phyloP scores from a whole-genome alignment of 306 rosid species.

The Dryas alaskensis region DNA sequence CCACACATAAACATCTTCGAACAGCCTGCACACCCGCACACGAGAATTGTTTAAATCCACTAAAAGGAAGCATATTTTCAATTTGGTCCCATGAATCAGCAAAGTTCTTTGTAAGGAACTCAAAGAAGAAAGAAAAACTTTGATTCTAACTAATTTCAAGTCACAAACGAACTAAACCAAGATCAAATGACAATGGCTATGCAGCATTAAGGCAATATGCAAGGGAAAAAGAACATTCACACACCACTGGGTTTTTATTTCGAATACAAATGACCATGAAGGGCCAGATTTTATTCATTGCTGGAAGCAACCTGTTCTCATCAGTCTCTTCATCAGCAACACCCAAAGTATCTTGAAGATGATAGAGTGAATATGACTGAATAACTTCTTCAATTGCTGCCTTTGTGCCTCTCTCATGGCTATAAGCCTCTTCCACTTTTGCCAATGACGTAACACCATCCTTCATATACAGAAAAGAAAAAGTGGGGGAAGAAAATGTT shows the following conservation, averaged over 20 bases:
- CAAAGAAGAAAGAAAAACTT: background rate
- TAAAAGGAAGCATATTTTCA: slow-evolving; percentile 12
- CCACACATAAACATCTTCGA: slow-evolving; percentile 60
- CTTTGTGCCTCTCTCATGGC: slow-evolving; percentile 61
- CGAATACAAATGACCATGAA: slow-evolving; percentile 71
- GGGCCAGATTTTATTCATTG: slow-evolving; percentile 96
- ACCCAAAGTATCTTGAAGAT: slow-evolving; percentile 60
- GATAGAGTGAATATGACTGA: slow-evolving; percentile 47
- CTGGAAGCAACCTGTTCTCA: slow-evolving; percentile 92
- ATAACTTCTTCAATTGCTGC: slow-evolving; percentile 68
- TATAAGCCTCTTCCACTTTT: slow-evolving; percentile 78
- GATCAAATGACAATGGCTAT: background rate
- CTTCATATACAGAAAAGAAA: slow-evolving; percentile 33
- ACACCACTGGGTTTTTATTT: slow-evolving; percentile 72
- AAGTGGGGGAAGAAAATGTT: background rate
- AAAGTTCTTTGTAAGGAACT: slow-evolving; percentile 3
- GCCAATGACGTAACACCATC: slow-evolving; percentile 51
- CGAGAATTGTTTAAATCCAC: background rate
- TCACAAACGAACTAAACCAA: background rate
- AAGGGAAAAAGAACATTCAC: slow-evolving; percentile 28
- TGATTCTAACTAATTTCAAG: background rate
- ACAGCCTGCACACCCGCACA: slow-evolving; percentile 46
- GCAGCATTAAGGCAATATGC: slow-evolving; percentile 1
- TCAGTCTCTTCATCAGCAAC: slow-evolving; percentile 63
- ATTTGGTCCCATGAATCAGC: background rate